Evolutionary conservation across 1,139 yeast species (phyloP).

Genomic region (Candida labiduridarum): DNA sequence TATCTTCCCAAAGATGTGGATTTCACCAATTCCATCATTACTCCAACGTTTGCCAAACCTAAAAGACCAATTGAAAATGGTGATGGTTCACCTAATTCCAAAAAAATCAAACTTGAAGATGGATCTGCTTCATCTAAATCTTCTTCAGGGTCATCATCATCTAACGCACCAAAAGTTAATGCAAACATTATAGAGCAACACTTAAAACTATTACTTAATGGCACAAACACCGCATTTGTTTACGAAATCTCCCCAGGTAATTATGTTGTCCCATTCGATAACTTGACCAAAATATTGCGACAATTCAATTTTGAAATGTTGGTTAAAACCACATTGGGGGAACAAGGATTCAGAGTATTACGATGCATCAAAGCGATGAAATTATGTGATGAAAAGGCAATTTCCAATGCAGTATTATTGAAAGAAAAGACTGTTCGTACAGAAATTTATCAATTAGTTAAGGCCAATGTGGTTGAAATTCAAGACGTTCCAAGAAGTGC

Average conservation of each 20-base stretch:
- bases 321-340: conserved; percentile 58
- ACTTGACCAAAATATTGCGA: conserved; percentile 49
- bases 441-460: conserved; percentile 56
- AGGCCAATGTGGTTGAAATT: conserved; percentile 63
- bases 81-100: conserved; percentile 29
- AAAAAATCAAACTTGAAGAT: conserved; percentile 50
- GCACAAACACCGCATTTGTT: conserved; percentile 48
- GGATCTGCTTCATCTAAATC: conserved; percentile 24
- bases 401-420: conserved; percentile 73
- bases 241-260: conserved; percentile 44
- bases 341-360: conserved; percentile 61
- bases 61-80: conserved; percentile 26
- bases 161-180: conserved; percentile 13
- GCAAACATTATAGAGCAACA: conserved; percentile 42
- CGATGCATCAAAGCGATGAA: conserved; percentile 68
- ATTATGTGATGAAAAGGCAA: conserved; percentile 82
- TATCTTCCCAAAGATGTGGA: conserved; percentile 48
- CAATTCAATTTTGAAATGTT: conserved; percentile 62
- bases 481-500: conserved; percentile 94
- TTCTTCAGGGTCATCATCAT: conserved; percentile 14
- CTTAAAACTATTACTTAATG: conserved; percentile 53
- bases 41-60: conserved; percentile 39
- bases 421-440: conserved; percentile 77
- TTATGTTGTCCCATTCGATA: conserved; percentile 43
- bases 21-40: conserved; percentile 51